Conservation (phyloP, 768 basidiomycete genomes). For the Mrakia frigida region DNA sequence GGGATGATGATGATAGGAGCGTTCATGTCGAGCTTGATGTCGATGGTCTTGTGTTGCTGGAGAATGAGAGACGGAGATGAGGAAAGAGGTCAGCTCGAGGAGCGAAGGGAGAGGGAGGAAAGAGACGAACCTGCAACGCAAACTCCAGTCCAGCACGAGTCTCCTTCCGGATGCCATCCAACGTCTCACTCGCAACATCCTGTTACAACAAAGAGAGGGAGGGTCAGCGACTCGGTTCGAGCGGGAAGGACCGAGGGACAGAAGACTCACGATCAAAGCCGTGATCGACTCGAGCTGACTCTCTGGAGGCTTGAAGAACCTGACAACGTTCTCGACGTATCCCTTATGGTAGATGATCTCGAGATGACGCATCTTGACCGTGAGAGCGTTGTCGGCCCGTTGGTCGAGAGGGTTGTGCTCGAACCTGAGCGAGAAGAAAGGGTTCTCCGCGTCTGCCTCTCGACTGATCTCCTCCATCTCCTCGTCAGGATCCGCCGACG, state of each 20-base stretch:
- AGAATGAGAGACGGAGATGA: not conserved
- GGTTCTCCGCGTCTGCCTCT: slow-evolving; percentile 42
- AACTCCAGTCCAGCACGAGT: slow-evolving; percentile 90
- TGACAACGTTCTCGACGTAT: slow-evolving; percentile 84
- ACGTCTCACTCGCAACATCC: slow-evolving; percentile 85
- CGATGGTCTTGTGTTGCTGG: slow-evolving; percentile 56
- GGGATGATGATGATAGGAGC: slow-evolving; percentile 96
- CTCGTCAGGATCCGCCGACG: slow-evolving; percentile 31
- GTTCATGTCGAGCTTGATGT: slow-evolving; percentile 93
- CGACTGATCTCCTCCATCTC: slow-evolving; percentile 34
- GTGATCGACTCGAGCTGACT: slow-evolving; percentile 94
- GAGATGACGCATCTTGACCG: slow-evolving; percentile 85
- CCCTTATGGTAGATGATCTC: slow-evolving; percentile 94
- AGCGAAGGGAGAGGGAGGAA: not conserved
- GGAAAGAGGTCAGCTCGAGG: slow-evolving; percentile 58
- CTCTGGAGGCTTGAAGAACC: slow-evolving; percentile 87
- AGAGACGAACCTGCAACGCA: slow-evolving; percentile 59
- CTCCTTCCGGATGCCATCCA: slow-evolving; percentile 88
- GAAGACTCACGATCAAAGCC: slow-evolving; percentile 67
- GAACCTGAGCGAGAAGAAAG: slow-evolving; percentile 84
- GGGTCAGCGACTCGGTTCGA: not conserved
- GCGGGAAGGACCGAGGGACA: not conserved
- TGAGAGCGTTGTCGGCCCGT: slow-evolving; percentile 83
- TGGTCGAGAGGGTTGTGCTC: slow-evolving; percentile 88
- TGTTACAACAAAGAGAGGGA: slow-evolving; percentile 39